phyloP scores from a whole-genome alignment of 306 rosid species.

The Quercus mongolica region DNA sequence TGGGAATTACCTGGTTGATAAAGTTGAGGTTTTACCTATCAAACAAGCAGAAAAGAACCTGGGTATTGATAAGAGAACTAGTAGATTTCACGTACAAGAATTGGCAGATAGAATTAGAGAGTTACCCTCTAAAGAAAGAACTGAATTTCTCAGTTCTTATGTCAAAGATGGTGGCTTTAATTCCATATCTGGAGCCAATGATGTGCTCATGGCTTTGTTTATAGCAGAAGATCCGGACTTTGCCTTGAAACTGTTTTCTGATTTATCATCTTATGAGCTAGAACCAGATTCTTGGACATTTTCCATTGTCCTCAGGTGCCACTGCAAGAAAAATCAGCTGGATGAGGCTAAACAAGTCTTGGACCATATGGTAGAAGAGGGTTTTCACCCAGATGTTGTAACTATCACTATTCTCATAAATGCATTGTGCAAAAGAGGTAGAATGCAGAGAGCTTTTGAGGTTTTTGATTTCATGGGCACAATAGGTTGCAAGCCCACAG shows the following conservation, averaged over 20 bases:
- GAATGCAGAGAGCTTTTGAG: slow-evolving; percentile 54
- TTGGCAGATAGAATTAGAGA: slow-evolving; percentile 30
- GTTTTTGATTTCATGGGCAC: slow-evolving; percentile 44
- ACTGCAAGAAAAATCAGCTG: slow-evolving; percentile 46
- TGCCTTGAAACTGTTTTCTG: slow-evolving; percentile 38
- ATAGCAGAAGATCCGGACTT: slow-evolving; percentile 25
- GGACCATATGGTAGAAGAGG: slow-evolving; percentile 45
- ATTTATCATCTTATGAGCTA: slow-evolving; percentile 32
- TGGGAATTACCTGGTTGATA: not conserved
- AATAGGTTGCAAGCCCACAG: slow-evolving; percentile 38
- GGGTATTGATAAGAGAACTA: slow-evolving; percentile 19
- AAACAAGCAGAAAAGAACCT: slow-evolving; percentile 2
- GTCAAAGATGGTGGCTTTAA: slow-evolving; percentile 20
- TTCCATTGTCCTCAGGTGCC: slow-evolving; percentile 53
- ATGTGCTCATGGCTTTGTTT: slow-evolving; percentile 49
- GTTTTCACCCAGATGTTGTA: slow-evolving; percentile 44
- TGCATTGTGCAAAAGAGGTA: slow-evolving; percentile 63
- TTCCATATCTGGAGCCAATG: slow-evolving; percentile 45
- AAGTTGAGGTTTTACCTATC: slow-evolving; percentile 5
- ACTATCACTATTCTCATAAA: slow-evolving; percentile 52
- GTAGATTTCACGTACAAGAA: slow-evolving; percentile 18
- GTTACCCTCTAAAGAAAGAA: slow-evolving; percentile 25
- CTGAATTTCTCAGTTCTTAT: slow-evolving; percentile 14
- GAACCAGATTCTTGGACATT: slow-evolving; percentile 56
- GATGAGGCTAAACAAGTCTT: slow-evolving; percentile 52